Conservation (phyloP, 768 basidiomycete genomes). For the Suillus subluteus region DNA sequence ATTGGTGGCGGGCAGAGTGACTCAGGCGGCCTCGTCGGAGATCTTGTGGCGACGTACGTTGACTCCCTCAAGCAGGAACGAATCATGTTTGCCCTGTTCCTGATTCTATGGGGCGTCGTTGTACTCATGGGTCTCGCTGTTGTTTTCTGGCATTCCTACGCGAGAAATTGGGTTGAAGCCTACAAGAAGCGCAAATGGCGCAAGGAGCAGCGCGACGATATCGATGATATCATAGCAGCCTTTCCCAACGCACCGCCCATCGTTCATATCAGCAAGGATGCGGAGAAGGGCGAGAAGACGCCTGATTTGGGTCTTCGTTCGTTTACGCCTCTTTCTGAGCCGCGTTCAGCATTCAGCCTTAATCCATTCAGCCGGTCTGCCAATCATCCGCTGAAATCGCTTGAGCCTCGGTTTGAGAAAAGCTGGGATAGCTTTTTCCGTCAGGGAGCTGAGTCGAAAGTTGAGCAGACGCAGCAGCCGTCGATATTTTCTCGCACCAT, state of each 20-base stretch:
- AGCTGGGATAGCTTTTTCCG: conserved; percentile 52
- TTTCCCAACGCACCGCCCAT: conserved; percentile 20
- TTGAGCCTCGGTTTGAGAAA: conserved; percentile 39
- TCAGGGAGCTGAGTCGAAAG: conserved; percentile 21
- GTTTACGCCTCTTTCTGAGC: conserved; percentile 55
- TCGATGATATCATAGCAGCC: conserved; percentile 45
- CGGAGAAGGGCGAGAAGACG: conserved; percentile 28
- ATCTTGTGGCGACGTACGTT: conserved; percentile 75
- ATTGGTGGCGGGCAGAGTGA: conserved; percentile 59
- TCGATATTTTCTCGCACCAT: conserved; percentile 29
- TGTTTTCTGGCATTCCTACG: conserved; percentile 75
- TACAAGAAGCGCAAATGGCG: conserved; percentile 54
- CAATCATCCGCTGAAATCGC: conserved; percentile 28
- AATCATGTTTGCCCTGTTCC: conserved; percentile 81
- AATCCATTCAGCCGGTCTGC: conserved; percentile 44
- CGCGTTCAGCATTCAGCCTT: conserved; percentile 32
- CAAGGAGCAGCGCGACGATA: conserved; percentile 51
- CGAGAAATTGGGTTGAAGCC: conserved; percentile 47
- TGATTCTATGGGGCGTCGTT: conserved; percentile 82
- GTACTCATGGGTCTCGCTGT: conserved; percentile 76
- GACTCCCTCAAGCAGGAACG: conserved; percentile 77
- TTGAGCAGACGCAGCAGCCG: conserved; percentile 16
- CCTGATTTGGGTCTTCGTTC: conserved; percentile 39
- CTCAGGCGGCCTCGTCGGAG: conserved; percentile 67
- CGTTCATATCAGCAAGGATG: conserved; percentile 23